Evolutionary conservation across 257 asterid genomes (phyloP).

Genomic region (Fraxinus anomala): DNA sequence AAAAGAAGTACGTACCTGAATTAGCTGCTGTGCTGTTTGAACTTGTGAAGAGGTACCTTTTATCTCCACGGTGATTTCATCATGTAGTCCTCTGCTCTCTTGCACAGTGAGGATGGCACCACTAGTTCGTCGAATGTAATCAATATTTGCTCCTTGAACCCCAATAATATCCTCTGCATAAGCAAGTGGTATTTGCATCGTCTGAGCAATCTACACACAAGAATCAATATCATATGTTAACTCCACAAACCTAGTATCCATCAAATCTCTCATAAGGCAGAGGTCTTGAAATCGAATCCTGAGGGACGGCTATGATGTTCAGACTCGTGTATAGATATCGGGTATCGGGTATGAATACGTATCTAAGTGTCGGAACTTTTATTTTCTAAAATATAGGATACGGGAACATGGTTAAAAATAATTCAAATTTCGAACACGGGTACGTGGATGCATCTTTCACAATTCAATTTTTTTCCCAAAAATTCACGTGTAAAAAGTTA

Average conservation of each 20-base stretch:
- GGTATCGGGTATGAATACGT: too few species aligned
- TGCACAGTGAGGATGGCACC: constrained; percentile 78
- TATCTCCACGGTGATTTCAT: constrained; percentile 81
- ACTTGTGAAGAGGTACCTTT: constrained; percentile 85
- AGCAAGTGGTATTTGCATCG: constrained; percentile 77
- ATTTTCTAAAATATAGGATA: too few species aligned
- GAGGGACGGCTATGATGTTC: too few species aligned
- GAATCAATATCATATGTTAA: constrained; percentile 20
- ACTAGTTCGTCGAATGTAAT: constrained; percentile 72
- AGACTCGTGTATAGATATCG: too few species aligned
- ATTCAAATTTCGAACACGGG: too few species aligned
- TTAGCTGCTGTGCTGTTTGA: constrained; percentile 78
- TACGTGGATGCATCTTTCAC: too few species aligned
- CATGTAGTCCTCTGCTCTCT: constrained; percentile 70
- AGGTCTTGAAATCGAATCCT: too few species aligned
- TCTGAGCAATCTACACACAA: constrained; percentile 61
- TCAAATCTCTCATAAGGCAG: too few species aligned
- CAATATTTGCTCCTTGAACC: constrained; percentile 70
- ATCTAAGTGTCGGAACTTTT: too few species aligned
- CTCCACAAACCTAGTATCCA: not conserved
- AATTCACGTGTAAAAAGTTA: too few species aligned
- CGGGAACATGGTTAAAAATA: too few species aligned
- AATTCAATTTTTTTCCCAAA: too few species aligned
- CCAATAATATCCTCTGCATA: constrained; percentile 94
- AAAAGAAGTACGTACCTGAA: constrained; percentile 50